Conservation (phyloP, 169 alveolate genomes). For the Cryptosporidium xiaoi region DNA sequence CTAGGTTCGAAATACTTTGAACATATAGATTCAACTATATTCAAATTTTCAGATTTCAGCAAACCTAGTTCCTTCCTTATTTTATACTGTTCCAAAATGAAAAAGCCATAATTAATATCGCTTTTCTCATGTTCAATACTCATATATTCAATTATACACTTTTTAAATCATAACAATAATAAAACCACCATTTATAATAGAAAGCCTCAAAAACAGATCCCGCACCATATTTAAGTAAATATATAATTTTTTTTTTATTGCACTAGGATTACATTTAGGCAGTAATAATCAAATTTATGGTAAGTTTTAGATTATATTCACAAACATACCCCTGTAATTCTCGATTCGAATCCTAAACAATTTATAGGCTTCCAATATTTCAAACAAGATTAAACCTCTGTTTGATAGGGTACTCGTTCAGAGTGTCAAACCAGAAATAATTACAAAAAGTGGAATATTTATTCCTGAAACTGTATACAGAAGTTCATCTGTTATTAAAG, state of each 20-base stretch:
- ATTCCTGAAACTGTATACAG: constrained; percentile 22
- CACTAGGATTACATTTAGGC: too few relatives aligned
- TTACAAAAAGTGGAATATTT: constrained; percentile 55
- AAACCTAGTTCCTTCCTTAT: constrained; percentile 32
- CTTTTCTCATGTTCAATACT: not conserved
- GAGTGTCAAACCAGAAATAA: constrained; percentile 16
- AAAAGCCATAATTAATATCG: constrained; percentile 11
- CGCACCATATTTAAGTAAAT: too few relatives aligned
- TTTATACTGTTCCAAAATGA: constrained; percentile 45
- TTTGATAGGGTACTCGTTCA: constrained; percentile 65
- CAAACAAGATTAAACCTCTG: constrained; percentile 35
- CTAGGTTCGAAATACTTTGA: constrained; percentile 9
- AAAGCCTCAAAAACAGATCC: too few relatives aligned
- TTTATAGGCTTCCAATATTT: constrained; percentile 13
- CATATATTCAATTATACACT: not conserved
- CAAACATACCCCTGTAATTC: too few relatives aligned
- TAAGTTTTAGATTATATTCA: not conserved
- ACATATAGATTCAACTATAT: constrained; percentile 11
- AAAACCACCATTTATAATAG: too few relatives aligned
- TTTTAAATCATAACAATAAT: too few relatives aligned
- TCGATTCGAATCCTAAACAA: not conserved
- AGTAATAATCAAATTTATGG: not conserved
- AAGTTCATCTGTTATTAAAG: constrained; percentile 1
- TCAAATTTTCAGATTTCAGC: not conserved
- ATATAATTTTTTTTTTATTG: too few relatives aligned